phyloP scores from a whole-genome alignment of 176 grass and related monocot genomes.

The Rhipidocladum racemiflorum region DNA sequence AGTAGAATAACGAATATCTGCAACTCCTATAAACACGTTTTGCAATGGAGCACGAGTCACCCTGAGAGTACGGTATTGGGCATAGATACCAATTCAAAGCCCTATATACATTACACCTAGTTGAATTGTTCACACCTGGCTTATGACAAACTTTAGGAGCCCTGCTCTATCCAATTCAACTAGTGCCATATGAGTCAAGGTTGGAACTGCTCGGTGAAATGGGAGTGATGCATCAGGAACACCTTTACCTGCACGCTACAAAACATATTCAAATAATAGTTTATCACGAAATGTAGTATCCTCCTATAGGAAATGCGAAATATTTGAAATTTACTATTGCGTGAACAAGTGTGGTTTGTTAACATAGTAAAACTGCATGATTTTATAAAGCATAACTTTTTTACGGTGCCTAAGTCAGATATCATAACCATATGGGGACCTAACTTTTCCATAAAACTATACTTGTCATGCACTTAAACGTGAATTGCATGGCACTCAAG shows the following conservation, averaged over 20 bases:
- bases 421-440: not conserved
- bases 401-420: not conserved
- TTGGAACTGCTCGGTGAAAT: conserved; percentile 86
- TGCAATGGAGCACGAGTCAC: not conserved
- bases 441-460: not conserved
- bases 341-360: not conserved
- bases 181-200: conserved; percentile 88
- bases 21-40: not conserved
- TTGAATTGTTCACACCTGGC: conserved; percentile 61
- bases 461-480: not conserved
- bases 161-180: conserved; percentile 80
- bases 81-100: not conserved
- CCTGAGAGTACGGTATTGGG: not conserved
- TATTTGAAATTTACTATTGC: not conserved
- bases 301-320: not conserved
- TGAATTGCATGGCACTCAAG: not conserved
- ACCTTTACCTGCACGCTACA: conserved; percentile 74
- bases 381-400: conserved; percentile 1
- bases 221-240: conserved; percentile 84
- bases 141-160: conserved; percentile 86
- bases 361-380: not conserved
- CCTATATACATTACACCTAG: not conserved
- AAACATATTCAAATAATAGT: conserved; percentile 31
- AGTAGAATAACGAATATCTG: not conserved
- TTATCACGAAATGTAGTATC: not conserved